Conservation (phyloP, 2,329 filamentous ascomycete genomes). For the Diaporthe citriasiana region DNA sequence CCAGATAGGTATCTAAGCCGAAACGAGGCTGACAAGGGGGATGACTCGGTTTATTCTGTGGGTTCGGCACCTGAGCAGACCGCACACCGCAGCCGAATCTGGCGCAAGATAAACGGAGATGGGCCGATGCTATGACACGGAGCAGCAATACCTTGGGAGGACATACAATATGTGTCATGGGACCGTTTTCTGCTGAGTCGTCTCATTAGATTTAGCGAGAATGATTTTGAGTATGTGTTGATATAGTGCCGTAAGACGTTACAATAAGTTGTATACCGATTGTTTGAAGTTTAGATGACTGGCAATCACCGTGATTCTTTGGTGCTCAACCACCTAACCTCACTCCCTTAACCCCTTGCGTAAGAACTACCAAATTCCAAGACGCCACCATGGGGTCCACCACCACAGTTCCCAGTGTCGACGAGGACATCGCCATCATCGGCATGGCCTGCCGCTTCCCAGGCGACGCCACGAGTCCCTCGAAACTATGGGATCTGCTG, state of each 20-base stretch:
- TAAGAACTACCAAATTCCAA: neutral
- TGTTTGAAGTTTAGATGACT: constrained; percentile 1
- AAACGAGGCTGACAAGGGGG: constrained; percentile 14
- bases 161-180: constrained; percentile 2
- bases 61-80: constrained; percentile 20
- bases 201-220: neutral
- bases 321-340: constrained; percentile 31
- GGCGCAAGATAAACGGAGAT: neutral
- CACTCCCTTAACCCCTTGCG: neutral
- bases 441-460: constrained; percentile 55
- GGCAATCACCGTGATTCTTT: neutral
- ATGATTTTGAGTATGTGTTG: constrained; percentile 15
- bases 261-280: neutral
- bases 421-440: constrained; percentile 34
- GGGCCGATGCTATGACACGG: constrained; percentile 17
- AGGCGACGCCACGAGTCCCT: constrained; percentile 51
- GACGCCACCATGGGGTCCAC: constrained; percentile 35
- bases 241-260: constrained; percentile 26
- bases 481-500: constrained; percentile 52
- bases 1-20: neutral
- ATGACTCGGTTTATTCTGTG: constrained; percentile 22
- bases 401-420: neutral
- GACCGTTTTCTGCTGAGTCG: constrained; percentile 15
- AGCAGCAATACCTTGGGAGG: constrained; percentile 16
- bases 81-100: neutral